phyloP scores from a whole-genome alignment of 345 rosid species.

The Mangifera indica region DNA sequence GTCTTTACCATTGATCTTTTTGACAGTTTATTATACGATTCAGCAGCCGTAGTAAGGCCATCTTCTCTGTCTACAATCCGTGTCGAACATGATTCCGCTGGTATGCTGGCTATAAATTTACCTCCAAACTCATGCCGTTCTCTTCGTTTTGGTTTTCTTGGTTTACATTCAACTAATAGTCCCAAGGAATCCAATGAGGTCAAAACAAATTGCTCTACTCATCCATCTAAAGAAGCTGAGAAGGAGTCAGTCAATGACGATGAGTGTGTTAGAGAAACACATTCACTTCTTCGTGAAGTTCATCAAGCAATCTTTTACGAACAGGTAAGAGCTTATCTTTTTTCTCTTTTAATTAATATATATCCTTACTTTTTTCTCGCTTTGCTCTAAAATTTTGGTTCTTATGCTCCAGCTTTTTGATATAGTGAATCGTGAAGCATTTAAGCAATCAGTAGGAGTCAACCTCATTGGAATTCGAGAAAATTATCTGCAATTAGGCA shows the following conservation, averaged over 20 bases:
- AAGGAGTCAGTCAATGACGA: slow-evolving; percentile 52
- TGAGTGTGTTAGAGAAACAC: slow-evolving; percentile 60
- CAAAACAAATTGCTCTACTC: slow-evolving; percentile 19
- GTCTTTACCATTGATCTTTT: slow-evolving; percentile 87
- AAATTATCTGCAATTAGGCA: slow-evolving; percentile 70
- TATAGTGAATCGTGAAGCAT: slow-evolving; percentile 74
- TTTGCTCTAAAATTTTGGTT: slow-evolving; percentile 22
- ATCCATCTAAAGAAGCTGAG: slow-evolving; percentile 33
- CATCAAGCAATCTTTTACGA: slow-evolving; percentile 85
- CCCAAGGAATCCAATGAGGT: slow-evolving; percentile 34
- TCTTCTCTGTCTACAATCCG: slow-evolving; percentile 67
- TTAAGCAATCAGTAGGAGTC: slow-evolving; percentile 67
- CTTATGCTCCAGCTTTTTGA: slow-evolving; percentile 69
- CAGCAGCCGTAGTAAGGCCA: slow-evolving; percentile 47
- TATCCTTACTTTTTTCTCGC: slow-evolving; percentile 1
- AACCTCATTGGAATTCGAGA: slow-evolving; percentile 81
- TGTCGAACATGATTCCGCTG: slow-evolving; percentile 81
- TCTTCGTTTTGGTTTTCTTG: slow-evolving; percentile 79
- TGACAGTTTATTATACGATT: slow-evolving; percentile 58
- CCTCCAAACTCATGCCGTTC: slow-evolving; percentile 68
- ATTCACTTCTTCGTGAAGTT: slow-evolving; percentile 63
- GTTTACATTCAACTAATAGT: slow-evolving; percentile 34
- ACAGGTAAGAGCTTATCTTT: slow-evolving; percentile 48
- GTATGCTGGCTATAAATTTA: slow-evolving; percentile 84
- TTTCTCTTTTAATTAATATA: not conserved